Percentiles rank a stretch among this genome's conserved stretches.
Conservation (phyloP, 768 basidiomycete species). For the Serendipita vermifera region DNA sequence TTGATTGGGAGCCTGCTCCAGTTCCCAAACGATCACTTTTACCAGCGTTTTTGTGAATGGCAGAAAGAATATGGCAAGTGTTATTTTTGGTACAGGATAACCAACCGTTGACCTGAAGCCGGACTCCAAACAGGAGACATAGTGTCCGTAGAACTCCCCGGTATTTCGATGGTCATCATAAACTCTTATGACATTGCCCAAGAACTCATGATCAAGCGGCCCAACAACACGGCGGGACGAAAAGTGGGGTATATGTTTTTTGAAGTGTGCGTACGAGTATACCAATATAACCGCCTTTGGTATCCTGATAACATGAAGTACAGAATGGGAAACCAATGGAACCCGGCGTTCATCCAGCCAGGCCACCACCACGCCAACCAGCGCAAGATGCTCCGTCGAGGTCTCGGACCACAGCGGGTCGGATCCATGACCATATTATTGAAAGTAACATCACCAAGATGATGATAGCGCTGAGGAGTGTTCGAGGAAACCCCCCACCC, state of each 20-base stretch:
- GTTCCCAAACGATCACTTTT: too few species aligned
- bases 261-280: not conserved
- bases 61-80: too few species aligned
- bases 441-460: too few species aligned
- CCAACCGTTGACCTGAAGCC: too few species aligned
- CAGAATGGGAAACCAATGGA: not conserved
- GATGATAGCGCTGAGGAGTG: too few species aligned
- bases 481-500: too few species aligned
- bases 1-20: too few species aligned
- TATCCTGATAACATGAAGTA: not conserved
- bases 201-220: not conserved
- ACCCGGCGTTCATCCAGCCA: not conserved
- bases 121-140: too few species aligned
- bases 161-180: not conserved
- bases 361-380: not conserved
- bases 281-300: too few species aligned
- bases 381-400: conserved; percentile 1
- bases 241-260: conserved; percentile 1
- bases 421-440: not conserved
- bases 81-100: too few species aligned
- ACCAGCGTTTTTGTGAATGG: too few species aligned
- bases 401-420: not conserved
- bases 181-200: not conserved
- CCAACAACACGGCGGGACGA: not conserved
- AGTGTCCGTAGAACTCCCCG: not conserved